Evolutionary conservation across 2,329 filamentous ascomycete species (phyloP), one percentile per base, ranked within the genome.

Genomic region (Aspergillus latus): DNA sequence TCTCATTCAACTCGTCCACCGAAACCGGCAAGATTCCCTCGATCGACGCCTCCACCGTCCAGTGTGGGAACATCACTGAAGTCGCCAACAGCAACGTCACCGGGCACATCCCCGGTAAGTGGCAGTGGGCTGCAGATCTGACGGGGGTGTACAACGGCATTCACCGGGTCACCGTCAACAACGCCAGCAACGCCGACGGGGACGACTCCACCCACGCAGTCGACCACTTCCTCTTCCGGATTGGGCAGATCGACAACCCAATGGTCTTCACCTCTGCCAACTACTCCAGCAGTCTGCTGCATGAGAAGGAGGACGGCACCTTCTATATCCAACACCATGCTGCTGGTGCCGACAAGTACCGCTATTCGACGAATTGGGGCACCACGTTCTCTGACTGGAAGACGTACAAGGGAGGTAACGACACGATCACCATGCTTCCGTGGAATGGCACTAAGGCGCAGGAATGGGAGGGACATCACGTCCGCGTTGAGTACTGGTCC

Each of bases 401-500:
- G 16, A 69, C 77, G 8, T 88, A 87, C 65, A 66, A 63, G n/a
- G 79, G 81, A 34, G 78, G 76, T 4, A 81, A 82, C 50, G 74
- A 74, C 5, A 78, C 76, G n/a, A 71, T 85, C 26, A 60, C 74
- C 15, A 67, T 73, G 43, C 78, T 80, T 57, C 62, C 73, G 2
- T 88, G 85, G 85, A 77, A 75, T 3, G 85, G 85, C n/a, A 83
- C 82, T 1, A 72, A 78, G 16, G 64, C 75, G 3, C 85, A 88
- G 67, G 69, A 70, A 45, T 88, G 85, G 85, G 64, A 77, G 28
- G 85, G 84, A 28, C 79, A 86, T 39, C 85, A 88, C 64, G 76
- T 88, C 34, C 78, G 80, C 28, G 78, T 87, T 21, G 83, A 87
- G 63, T 88, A 88, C 67, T 88, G 80, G 80, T 84, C 78, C 64